Evolutionary conservation across 2,329 filamentous ascomycete species (phyloP), one percentile per base, ranked within the genome.

Genomic region (Alternaria brassicicola): DNA sequence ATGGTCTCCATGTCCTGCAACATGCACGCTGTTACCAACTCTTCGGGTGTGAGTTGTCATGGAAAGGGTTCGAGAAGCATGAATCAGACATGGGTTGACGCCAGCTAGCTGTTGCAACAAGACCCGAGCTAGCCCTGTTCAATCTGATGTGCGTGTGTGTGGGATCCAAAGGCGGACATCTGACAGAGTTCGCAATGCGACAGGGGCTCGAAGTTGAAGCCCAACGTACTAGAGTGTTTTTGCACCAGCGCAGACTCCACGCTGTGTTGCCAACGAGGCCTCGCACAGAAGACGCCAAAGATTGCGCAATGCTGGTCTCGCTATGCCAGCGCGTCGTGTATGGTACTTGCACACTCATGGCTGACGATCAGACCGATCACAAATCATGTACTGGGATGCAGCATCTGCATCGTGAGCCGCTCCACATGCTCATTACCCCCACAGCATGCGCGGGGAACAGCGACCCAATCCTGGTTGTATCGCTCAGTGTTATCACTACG

Each of bases 101-200:
- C 31, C 21, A 36, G 26, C 15, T 36, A 46, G 60, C 56, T 60
- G 61, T 60, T 42, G 58, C 45, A 62, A 52, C 46, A 49, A 46
- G 42, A 19, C 35, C 31, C 7, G 31, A 46, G 47, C 38, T 53
- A 56, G 49, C 39, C 46, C 31, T 52, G 49, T 54, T 52, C 23
- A 21, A 51, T 6, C 13, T 26, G 31, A 33, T 35, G 45, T 33
- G 43, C 31, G 55, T 28, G 17, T 28, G 17, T 49, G 58, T 38
- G 30, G 25, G 31, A 51, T 39, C 25, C 21, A 2, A 33, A 52
- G 50, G 38, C 39, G 39, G 39, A 53, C 50, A 53, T 21, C 39
- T 28, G 39, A 46, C 35, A 23, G 12, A 23, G 25, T 33, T 35
- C 30, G 30, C 39, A 31, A 36, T 54, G 42, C 19, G 13, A 36